Evolutionary conservation across 1,284 basidiomycete species (phyloP), one percentile per base, ranked within the genome.

Genomic region (Tilletia indica): DNA sequence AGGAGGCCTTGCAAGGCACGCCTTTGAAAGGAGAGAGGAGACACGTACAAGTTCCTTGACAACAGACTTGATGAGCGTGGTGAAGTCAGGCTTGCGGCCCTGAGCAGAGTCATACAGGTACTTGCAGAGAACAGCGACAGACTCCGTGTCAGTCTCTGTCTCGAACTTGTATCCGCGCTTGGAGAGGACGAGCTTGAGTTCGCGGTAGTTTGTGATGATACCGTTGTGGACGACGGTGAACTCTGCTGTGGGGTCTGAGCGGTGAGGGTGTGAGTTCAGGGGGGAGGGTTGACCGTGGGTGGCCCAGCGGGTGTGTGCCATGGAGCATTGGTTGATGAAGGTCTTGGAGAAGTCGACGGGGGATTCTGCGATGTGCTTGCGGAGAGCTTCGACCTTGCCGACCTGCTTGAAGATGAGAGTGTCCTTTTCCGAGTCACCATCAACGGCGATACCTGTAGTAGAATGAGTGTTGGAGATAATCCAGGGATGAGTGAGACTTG

Each of bases 271-370:
- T 87, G 96, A 99, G 87, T 99, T 99, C 81, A 88, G 85, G 70
- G 91, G 89, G 39, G 90, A 92, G 3, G 83, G 86, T 68, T 91
- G 90, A 74, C 97, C 97, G 85, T 99, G 97, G n/a, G 97, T 99
- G 2, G 97, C 97, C 97, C 97, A 99, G 76, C 97, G 93, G 19
- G 97, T 99, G 88, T 99, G 97, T 36, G 96, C 97, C 86, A 99
- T 98, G 68, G 93, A 94, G 69, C 94, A 93, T 86, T 97, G 95
- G 69, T 91, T 91, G 73, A 94, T 85, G 85, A 91, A 92, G 47
- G 90, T 89, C 88, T 93, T 95, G 84, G 88, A 86, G 78, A 93
- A 91, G 86, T 98, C 90, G 81, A 95, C 84, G 75, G 84, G 86
- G 19, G 92, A 90, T 76, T 89, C 88, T 71, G 91, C 90, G 81